phyloP scores from a whole-genome alignment of 2,329 filamentous ascomycete genomes.

The Beauveria medogensis region DNA sequence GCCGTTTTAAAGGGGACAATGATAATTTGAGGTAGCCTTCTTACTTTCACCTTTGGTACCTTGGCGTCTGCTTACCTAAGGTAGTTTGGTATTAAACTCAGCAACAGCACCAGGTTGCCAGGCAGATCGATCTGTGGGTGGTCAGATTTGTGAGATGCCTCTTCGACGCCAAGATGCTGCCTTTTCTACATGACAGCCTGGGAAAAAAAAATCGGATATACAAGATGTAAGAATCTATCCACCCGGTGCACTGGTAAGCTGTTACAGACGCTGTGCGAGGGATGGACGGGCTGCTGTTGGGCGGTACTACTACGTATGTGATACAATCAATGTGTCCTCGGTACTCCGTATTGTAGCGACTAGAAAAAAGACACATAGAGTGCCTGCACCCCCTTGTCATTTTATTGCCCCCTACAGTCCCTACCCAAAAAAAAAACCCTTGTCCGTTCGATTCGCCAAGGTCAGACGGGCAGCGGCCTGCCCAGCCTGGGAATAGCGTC shows the following conservation, averaged over 20 bases:
- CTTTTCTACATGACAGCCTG: not conserved
- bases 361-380: not conserved
- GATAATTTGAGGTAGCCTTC: no score
- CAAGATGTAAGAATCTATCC: not conserved
- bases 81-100: no score
- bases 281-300: not conserved
- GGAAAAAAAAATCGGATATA: no score
- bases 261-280: not conserved
- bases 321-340: not conserved
- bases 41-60: no score
- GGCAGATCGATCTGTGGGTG: conserved; percentile 2
- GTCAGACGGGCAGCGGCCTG: not conserved
- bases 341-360: not conserved
- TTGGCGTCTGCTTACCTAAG: no score
- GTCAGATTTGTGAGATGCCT: not conserved
- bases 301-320: not conserved
- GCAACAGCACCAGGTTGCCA: not conserved
- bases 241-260: not conserved
- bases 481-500: conserved; percentile 1
- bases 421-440: no score
- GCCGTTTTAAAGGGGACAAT: not conserved
- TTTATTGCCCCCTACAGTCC: no score
- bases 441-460: not conserved
- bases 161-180: not conserved
- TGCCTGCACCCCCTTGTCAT: not conserved